Percentiles rank a stretch among this genome's conserved stretches.
phyloP scores from a whole-genome alignment of 2,329 filamentous ascomycete genomes.

The Macroventuria anomochaeta region DNA sequence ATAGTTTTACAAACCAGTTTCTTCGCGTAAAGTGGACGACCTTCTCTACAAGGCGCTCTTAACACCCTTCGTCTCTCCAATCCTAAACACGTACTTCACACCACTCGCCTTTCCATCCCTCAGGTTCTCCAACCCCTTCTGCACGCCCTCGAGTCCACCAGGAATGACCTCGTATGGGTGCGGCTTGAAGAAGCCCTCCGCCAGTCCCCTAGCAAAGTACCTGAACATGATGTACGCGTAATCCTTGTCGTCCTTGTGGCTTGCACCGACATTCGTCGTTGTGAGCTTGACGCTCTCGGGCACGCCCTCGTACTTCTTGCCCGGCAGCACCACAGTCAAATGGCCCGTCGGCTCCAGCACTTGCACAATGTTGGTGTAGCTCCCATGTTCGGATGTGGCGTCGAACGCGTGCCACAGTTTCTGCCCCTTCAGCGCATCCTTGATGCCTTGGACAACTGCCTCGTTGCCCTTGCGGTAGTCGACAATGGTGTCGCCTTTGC shows the following conservation, averaged over 20 bases:
- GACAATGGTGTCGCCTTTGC: slow-evolving; percentile 53
- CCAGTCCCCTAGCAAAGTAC: slow-evolving; percentile 55
- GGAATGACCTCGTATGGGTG: slow-evolving; percentile 61
- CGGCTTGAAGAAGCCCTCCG: slow-evolving; percentile 58
- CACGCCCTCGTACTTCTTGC: slow-evolving; percentile 52
- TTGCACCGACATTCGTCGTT: slow-evolving; percentile 48
- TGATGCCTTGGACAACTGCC: slow-evolving; percentile 47
- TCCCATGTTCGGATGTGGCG: slow-evolving; percentile 61
- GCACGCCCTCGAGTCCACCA: slow-evolving; percentile 62
- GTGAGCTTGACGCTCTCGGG: slow-evolving; percentile 48
- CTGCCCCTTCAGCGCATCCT: slow-evolving; percentile 52
- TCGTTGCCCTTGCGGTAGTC: slow-evolving; percentile 64
- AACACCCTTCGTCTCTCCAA: slow-evolving; percentile 54
- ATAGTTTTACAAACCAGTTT: neutral
- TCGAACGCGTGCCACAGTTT: slow-evolving; percentile 63
- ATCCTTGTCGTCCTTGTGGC: slow-evolving; percentile 44
- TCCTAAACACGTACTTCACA: slow-evolving; percentile 68
- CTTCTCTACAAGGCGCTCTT: slow-evolving; percentile 14
- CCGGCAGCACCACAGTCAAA: slow-evolving; percentile 52
- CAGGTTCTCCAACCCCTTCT: slow-evolving; percentile 61
- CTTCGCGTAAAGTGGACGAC: neutral
- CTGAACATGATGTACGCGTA: slow-evolving; percentile 56
- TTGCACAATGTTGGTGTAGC: slow-evolving; percentile 48
- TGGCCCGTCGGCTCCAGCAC: slow-evolving; percentile 46
- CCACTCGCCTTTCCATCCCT: slow-evolving; percentile 67